Evolutionary conservation across 78 protist genomes (phyloP).

Genomic region (Trichosphaerium sp.): DNA sequence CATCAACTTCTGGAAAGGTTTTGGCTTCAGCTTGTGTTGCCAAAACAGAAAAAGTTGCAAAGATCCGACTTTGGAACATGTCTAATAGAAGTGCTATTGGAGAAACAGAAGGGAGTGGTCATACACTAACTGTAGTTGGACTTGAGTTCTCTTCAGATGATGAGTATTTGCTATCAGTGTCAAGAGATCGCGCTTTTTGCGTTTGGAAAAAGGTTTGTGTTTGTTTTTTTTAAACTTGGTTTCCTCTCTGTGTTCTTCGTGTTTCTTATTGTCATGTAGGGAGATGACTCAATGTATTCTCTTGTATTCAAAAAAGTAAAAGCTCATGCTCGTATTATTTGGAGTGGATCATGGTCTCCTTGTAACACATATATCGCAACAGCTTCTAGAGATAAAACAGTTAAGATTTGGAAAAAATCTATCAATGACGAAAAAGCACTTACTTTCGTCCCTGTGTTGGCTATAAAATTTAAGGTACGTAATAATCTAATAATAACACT

Average conservation of each 20-base stretch:
- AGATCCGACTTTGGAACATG: constrained; percentile 37
- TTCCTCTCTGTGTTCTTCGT: no score
- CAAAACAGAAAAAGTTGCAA: constrained; percentile 29
- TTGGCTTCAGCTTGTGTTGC: constrained; percentile 40
- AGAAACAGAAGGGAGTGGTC: constrained; percentile 26
- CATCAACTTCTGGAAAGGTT: constrained; percentile 15
- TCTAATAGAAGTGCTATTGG: constrained; percentile 8
- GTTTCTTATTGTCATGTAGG: no score
- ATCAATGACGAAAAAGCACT: no score
- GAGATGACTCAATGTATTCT: no score
- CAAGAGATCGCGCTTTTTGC: constrained; percentile 26
- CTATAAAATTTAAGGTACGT: no score
- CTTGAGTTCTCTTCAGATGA: constrained; percentile 33
- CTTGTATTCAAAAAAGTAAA: constrained; percentile 12
- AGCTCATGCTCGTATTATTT: constrained; percentile 45
- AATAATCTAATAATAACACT: neutral
- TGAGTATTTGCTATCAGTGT: constrained; percentile 15
- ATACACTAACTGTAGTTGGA: constrained; percentile 31
- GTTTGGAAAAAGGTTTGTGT: no score
- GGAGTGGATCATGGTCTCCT: constrained; percentile 41
- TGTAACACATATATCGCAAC: constrained; percentile 38
- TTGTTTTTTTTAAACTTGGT: no score
- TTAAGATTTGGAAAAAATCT: constrained; percentile 17
- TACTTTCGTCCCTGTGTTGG: no score
- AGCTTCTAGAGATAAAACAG: constrained; percentile 43